Evolutionary conservation across 164 flowering plant genomes (phyloP).

Genomic region (Platanus orientalis): DNA sequence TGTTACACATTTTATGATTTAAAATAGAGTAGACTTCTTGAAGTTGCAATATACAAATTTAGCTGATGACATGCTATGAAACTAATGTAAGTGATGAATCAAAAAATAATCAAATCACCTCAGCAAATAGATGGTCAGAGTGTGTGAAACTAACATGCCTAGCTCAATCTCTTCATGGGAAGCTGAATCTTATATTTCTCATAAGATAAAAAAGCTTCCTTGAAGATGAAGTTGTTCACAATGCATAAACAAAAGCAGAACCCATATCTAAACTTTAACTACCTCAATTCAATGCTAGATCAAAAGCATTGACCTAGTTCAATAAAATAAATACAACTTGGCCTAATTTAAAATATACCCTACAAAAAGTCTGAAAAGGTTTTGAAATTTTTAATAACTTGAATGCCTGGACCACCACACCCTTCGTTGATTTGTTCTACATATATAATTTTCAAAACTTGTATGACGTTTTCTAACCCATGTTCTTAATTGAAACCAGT

Average conservation of each 20-base stretch:
- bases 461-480: not conserved
- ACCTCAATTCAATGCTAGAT: conserved; percentile 18
- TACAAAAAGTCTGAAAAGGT: conserved; percentile 13
- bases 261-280: not conserved
- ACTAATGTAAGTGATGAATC: too few relatives aligned
- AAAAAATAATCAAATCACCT: too few relatives aligned
- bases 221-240: conserved; percentile 7
- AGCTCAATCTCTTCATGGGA: not conserved
- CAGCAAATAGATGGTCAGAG: too few relatives aligned
- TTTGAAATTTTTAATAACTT: not conserved
- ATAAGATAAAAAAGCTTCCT: conserved; percentile 2
- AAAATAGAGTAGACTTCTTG: too few relatives aligned
- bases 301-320: conserved; percentile 23
- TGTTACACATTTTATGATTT: too few relatives aligned
- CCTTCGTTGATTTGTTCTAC: not conserved
- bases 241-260: conserved; percentile 4
- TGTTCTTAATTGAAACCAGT: not conserved
- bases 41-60: too few relatives aligned
- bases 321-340: conserved; percentile 10
- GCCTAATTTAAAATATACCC: conserved; percentile 9
- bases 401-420: not conserved
- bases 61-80: too few relatives aligned
- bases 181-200: not conserved
- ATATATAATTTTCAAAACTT: not conserved
- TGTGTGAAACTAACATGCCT: too few relatives aligned